Evolutionary conservation across 176 grass and related monocot genomes (phyloP), one percentile per base, ranked within the genome.

Genomic region (Miscanthus lutarioriparius): DNA sequence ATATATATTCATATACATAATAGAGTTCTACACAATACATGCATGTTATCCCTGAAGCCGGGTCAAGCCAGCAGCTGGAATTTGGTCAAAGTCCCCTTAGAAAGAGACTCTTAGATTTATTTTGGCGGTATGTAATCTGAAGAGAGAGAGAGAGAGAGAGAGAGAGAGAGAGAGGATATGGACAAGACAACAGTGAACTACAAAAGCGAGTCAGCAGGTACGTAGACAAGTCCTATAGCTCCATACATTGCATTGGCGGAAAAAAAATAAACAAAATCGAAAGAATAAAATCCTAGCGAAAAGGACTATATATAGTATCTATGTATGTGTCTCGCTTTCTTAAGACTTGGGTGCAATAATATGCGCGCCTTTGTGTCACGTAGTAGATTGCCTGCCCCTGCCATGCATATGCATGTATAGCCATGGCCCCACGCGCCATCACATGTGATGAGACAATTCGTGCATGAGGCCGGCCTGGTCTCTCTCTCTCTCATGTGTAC

Each of bases 381-480:
- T 85, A 91, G 81, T 59, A 82, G 70, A 69, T 75, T 80, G 83
- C 72, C 86, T 76, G 82, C 64, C 89, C 58, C 74, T 75, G 82
- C 56, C 82, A 79, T 67, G 82, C 78, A 85, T 12, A 6, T 75
- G 72, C 22, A 36, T 47, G 22, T 9, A 17, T n/a, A 23, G 36
- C 14, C n/a, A 72, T 48, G 76, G 82, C 8, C 73, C 90, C 82
- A 82, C 82, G n/a, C 30, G 27, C 77, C 77, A 67, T 84, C 83
- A 80, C 79, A 67, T 83, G 90, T 90, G 93, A 95, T 69, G 83
- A 72, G 83, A 95, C 90, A 91, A 92, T 78, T 86, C 93, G 67
- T 87, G 79, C 69, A 88, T 79, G 82, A 48, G 84, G 67, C 48
- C 48, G 45, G 47, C 48, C 48, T 14, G 47, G 47, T 58, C 49